Conservation (phyloP, 305 asterid species). For the Andrographis paniculata region DNA sequence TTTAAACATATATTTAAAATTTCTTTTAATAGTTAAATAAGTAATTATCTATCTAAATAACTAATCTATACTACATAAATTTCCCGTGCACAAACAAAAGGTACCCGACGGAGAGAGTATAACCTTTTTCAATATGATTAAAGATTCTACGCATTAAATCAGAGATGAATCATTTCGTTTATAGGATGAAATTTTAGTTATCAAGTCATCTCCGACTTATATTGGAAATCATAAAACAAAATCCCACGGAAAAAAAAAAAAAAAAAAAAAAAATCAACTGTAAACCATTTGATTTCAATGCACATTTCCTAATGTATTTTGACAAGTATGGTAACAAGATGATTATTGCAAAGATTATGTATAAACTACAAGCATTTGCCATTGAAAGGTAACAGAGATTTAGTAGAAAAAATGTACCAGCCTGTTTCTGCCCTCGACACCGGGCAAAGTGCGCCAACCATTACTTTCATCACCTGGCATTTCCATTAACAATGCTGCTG, state of each 20-base stretch:
- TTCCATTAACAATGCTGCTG: slow-evolving; percentile 40
- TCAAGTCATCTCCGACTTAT: not conserved
- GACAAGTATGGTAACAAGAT: not conserved
- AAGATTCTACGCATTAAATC: too few relatives aligned
- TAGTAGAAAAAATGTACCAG: slow-evolving; percentile 29
- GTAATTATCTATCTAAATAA: too few relatives aligned
- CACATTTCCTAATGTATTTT: too few relatives aligned
- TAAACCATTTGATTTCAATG: too few relatives aligned
- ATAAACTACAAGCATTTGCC: not conserved
- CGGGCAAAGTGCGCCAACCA: slow-evolving; percentile 58
- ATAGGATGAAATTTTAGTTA: not conserved
- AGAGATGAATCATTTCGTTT: too few relatives aligned
- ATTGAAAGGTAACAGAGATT: not conserved
- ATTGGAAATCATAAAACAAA: not conserved
- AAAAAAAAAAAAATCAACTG: not conserved
- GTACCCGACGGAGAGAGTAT: too few relatives aligned
- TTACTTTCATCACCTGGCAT: slow-evolving; percentile 36
- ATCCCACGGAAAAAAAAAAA: not conserved
- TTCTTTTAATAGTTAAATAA: too few relatives aligned
- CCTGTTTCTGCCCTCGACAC: slow-evolving; percentile 70
- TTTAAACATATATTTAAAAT: too few relatives aligned
- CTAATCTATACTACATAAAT: too few relatives aligned
- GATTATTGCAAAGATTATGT: not conserved
- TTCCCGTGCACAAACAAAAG: too few relatives aligned
- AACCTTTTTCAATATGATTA: too few relatives aligned